Evolutionary conservation across 2,329 filamentous ascomycete genomes (phyloP).

Genomic region (Cryphonectria japonica): DNA sequence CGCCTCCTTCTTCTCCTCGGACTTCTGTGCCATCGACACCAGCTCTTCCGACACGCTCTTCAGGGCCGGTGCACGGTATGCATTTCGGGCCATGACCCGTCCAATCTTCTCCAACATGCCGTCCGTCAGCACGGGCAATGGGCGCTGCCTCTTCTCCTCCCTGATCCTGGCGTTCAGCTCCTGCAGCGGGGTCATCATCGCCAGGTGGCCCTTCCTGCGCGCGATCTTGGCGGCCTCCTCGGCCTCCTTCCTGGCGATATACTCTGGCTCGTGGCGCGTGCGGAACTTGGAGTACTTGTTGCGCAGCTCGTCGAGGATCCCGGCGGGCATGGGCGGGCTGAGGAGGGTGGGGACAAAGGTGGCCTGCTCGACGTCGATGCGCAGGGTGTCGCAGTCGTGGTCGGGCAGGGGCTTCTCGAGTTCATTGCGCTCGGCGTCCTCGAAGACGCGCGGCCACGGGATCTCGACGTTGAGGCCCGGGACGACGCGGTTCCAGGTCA

Average conservation of each 20-base stretch:
- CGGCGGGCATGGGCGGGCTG: constrained; percentile 74
- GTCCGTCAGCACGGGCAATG: constrained; percentile 59
- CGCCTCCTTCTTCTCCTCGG: not conserved
- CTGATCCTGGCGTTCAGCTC: constrained; percentile 62
- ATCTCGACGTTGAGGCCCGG: constrained; percentile 73
- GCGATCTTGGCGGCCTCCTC: constrained; percentile 42
- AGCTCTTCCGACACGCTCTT: constrained; percentile 32
- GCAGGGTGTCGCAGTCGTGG: constrained; percentile 70
- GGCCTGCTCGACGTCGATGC: constrained; percentile 72
- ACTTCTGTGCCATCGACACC: not conserved
- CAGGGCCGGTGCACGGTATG: constrained; percentile 45
- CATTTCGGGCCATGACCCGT: constrained; percentile 61
- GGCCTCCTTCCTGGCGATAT: constrained; percentile 56
- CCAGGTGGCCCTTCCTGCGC: constrained; percentile 40
- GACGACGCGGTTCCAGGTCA: constrained; percentile 62
- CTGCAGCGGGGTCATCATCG: constrained; percentile 60
- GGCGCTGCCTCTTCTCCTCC: constrained; percentile 53
- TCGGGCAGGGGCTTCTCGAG: constrained; percentile 46
- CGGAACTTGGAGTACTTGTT: constrained; percentile 82
- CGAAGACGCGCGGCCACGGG: constrained; percentile 67
- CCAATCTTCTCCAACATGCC: constrained; percentile 67
- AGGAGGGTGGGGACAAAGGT: constrained; percentile 81
- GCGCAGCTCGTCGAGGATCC: constrained; percentile 83
- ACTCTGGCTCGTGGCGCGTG: constrained; percentile 77
- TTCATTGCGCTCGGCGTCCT: constrained; percentile 47